Base-by-base conservation (phyloP, 2,329 filamentous ascomycete genomes). In the Claviceps cyperi region DNA sequence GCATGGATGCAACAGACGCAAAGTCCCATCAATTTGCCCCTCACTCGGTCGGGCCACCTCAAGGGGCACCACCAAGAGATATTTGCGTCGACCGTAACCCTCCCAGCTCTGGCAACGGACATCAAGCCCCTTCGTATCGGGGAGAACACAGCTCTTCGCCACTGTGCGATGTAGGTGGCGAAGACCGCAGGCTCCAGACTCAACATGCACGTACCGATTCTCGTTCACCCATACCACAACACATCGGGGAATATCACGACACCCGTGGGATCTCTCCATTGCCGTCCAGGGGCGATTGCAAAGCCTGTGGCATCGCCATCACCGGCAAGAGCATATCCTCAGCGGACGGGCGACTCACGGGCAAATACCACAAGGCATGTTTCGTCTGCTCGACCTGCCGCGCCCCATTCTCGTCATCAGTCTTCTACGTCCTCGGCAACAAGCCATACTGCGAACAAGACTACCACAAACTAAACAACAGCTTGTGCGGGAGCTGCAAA, bases 341-440 rank as follows among this genome's bases (percentile, higher is more conserved):
- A 14, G 89, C 89, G 0, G 92, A 96, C 59, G 92, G 92, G 15
- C 83, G 90, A 22, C 73, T 98, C 22, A 94, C 87, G 0, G 92
- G 92, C 9, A 83, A 89, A 55, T 98, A 95, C 65, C 92, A 98
- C 73, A 94, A 94, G 65, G 78, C 84, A 4, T 98, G 91, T 65
- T 97, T 98, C 62, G 86, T 91, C 11, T 98, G 92, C 73, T 78
- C 80, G 4, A 89, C 84, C 1, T 98, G 92, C 69, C 72, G 74
- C 11, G 76, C 81, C 49, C 83, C 89, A 1, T 98, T 97, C 62
- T 73, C 81, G 19, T 94, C 89, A 0, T 78, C 87, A 1, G 89
- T 92, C 52, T 97, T 97, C 59, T 98, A 98, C 63, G 90, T 98
- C 11, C 78, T 89, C 52, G 70, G 84, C 55, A 88, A 98, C 66